Evolutionary conservation across 768 basidiomycete species (phyloP).

Genomic region (Cubamyces lactineus): DNA sequence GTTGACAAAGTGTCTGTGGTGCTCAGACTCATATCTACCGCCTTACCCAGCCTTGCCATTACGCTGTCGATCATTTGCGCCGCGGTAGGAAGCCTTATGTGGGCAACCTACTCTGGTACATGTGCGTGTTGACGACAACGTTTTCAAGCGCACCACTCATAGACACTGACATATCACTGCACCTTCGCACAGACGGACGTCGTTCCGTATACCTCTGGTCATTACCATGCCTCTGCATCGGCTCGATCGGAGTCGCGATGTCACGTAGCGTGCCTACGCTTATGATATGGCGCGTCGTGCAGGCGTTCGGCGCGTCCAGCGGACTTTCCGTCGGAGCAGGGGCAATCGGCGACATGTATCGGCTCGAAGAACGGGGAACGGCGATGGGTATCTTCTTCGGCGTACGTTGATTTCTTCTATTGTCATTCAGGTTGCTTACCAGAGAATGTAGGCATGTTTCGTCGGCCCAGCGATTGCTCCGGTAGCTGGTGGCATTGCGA

Average conservation of each 20-base stretch:
- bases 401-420: conserved; percentile 34
- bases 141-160: neutral
- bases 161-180: neutral
- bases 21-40: neutral
- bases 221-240: conserved; percentile 60
- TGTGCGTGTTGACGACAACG: conserved; percentile 38
- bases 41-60: conserved; percentile 45
- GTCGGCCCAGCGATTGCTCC: conserved; percentile 68
- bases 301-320: conserved; percentile 65
- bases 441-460: conserved; percentile 46
- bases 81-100: conserved; percentile 51
- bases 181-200: conserved; percentile 58
- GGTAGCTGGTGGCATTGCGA: conserved; percentile 54
- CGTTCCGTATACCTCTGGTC: conserved; percentile 59
- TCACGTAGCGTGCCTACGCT: conserved; percentile 48
- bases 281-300: conserved; percentile 64
- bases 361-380: conserved; percentile 59
- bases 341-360: conserved; percentile 68
- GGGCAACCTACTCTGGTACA: conserved; percentile 54
- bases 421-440: neutral
- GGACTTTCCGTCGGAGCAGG: conserved; percentile 59
- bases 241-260: conserved; percentile 60
- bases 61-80: conserved; percentile 54
- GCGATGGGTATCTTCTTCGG: conserved; percentile 63
- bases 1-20: neutral